phyloP scores from a whole-genome alignment of 345 rosid species.

The Cochlearia excelsa region DNA sequence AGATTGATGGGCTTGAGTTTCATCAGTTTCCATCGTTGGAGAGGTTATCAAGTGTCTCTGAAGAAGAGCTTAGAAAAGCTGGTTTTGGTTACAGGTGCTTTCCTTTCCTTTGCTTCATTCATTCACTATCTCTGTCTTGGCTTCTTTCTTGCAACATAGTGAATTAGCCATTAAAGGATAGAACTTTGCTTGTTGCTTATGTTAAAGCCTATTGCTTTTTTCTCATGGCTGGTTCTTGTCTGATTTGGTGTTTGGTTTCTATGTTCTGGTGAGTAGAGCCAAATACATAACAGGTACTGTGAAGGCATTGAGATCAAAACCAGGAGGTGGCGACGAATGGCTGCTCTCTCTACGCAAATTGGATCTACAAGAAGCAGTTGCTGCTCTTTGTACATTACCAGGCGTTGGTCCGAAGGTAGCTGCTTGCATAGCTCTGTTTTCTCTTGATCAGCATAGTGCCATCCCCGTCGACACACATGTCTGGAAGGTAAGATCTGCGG shows the following conservation, averaged over 20 bases:
- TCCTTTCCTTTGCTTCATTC: not conserved
- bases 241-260: slow-evolving; percentile 21
- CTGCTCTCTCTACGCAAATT: slow-evolving; percentile 69
- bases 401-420: slow-evolving; percentile 97
- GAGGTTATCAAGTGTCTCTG: slow-evolving; percentile 55
- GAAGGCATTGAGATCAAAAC: slow-evolving; percentile 60
- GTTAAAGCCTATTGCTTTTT: too few relatives aligned
- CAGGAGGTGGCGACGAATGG: slow-evolving; percentile 79
- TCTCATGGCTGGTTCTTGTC: slow-evolving; percentile 4
- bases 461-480: slow-evolving; percentile 96
- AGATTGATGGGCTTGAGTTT: slow-evolving; percentile 64
- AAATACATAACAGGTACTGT: slow-evolving; percentile 72
- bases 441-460: slow-evolving; percentile 91
- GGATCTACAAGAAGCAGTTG: slow-evolving; percentile 59
- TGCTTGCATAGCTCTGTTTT: slow-evolving; percentile 86
- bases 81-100: slow-evolving; percentile 88
- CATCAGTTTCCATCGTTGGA: slow-evolving; percentile 83
- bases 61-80: slow-evolving; percentile 62
- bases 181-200: slow-evolving; percentile 2
- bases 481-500: slow-evolving; percentile 63
- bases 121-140: slow-evolving; percentile 15
- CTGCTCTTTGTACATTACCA: slow-evolving; percentile 75
- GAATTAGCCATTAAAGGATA: not conserved
- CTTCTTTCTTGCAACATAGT: not conserved
- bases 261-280: slow-evolving; percentile 53